Evolutionary conservation across 108 stramenopile species (phyloP), one percentile per base, ranked within the genome.

Genomic region (Skeletonema potamos): DNA sequence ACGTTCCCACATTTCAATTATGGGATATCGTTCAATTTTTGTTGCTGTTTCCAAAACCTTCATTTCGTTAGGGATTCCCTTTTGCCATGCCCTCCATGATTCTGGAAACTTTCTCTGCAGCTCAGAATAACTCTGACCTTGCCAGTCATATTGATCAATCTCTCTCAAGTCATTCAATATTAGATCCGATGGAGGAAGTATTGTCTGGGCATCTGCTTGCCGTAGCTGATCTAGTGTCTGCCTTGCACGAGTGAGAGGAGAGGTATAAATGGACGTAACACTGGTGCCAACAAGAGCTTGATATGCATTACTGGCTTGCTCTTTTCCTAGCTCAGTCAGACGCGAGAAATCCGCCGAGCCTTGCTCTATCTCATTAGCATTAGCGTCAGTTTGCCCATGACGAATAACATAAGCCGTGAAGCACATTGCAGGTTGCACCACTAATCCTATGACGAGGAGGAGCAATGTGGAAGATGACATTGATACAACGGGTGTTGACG

Each of bases 381-480:
- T 84, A 0, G 79, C 78, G 54, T 84, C 79, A 4, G 83, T 80
- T 65, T 84, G 58, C 8, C 83, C 83, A 56, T 84, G 83, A n/a
- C 83, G 78, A 4, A 80, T 12, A 36, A 84, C 56, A 33, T 64
- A 71, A 6, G 37, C 48, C 48, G 48, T 51, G 48, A 51, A 51
- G 22, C 48, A 20, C 48, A 51, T 51, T 2, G 8, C 22, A 22
- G 48, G 48, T 9, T 51, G 48, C 22, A 9, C 2, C 4, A 6
- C 17, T 18, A 46, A 3, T 46, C 44, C 44, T 34, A 4, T 7
- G 4, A 7, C 34, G 6, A 46, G 17, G 44, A 46, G 18, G 18
- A 46, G 9, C 11, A 37, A n/a, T n/a, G n/a, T n/a, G n/a, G n/a
- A n/a, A n/a, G n/a, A n/a, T n/a, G n/a, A n/a, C n/a, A n/a, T n/a